phyloP scores from a whole-genome alignment of 2,329 filamentous ascomycete species.

The Penicillium sp. region DNA sequence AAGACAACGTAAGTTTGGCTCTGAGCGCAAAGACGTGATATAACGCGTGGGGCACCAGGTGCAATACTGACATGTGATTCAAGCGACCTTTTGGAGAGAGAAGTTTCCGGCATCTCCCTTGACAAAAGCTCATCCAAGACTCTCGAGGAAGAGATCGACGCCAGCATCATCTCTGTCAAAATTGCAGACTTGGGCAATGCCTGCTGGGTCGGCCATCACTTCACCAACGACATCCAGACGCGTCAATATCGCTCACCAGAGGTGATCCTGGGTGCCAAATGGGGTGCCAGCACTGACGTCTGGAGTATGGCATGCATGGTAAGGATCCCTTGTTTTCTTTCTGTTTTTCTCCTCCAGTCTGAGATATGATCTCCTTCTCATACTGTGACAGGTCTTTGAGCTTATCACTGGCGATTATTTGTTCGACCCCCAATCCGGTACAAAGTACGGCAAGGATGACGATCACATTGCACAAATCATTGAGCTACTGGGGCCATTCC shows the following conservation, averaged over 20 bases:
- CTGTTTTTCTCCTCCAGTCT: not conserved
- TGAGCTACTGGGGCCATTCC: conserved; percentile 87
- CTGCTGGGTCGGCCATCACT: conserved; percentile 98
- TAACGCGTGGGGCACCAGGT: not conserved
- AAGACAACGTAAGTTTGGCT: conserved; percentile 81
- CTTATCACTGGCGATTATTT: conserved; percentile 97
- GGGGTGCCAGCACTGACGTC: conserved; percentile 98
- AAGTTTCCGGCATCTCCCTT: conserved; percentile 90
- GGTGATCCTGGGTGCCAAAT: conserved; percentile 93
- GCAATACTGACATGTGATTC: conserved; percentile 8
- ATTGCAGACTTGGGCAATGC: conserved; percentile 97
- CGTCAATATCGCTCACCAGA: conserved; percentile 95
- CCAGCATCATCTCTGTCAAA: conserved; percentile 91
- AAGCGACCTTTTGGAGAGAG: conserved; percentile 82
- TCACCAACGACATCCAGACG: conserved; percentile 98
- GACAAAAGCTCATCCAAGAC: conserved; percentile 58
- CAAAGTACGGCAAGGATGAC: conserved; percentile 98
- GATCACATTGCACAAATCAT: conserved; percentile 99
- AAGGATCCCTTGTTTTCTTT: conserved; percentile 28
- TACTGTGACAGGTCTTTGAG: conserved; percentile 72
- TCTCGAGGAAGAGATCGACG: conserved; percentile 29
- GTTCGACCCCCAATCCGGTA: conserved; percentile 96
- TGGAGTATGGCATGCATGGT: conserved; percentile 99
- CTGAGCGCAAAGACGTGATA: not conserved
- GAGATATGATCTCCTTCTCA: not conserved